Base-by-base conservation (phyloP, 495 filamentous ascomycete species). In the Neurospora sp. region DNA sequence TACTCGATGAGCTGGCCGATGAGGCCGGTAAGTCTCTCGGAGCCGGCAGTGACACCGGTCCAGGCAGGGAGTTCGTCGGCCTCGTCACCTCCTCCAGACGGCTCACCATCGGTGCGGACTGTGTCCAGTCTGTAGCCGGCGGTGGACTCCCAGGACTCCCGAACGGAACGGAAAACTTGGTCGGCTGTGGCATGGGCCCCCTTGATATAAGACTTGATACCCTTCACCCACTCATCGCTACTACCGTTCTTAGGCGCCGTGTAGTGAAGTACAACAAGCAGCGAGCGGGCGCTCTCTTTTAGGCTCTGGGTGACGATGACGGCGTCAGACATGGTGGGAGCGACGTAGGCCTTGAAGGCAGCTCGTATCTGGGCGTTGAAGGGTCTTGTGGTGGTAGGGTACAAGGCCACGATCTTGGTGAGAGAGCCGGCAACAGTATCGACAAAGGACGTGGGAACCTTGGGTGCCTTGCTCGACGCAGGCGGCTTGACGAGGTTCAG, bases 341-440 rank as follows among this genome's bases (percentile, higher is more conserved):
- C 89, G 44, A 92, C 77, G 71, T 86, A 88, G 3, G 81, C 81
- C 40, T 85, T 82, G 31, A 92, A 81, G 12, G 91, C 80, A 20
- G 85, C 77, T 72, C 87, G 89, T 27, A 96, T 87, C 75, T 93
- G 92, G 23, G 86, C 78, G 12, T 87, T 83, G 79, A 90, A 93
- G 1, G 94, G 91, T 20, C 94, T 90, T 80, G 94, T 90, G 41
- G 91, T 91, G 14, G 92, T 94, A 5, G 93, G 90, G 77, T 94
- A 93, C 70, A 89, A 86, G 27, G 89, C 88, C n/a, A 96, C 83
- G 69, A 97, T 82, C 72, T 89, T 88, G 39, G 85, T 82, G 73
- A 96, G 88, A 12, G 84, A 81, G 72, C 80, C 79, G 39, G 82
- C 81, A 27, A 96, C 85, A 38, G 87, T 87, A 73, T 91, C 89